Evolutionary conservation across 306 rosid genomes (phyloP).

Genomic region (Vicia sativa): DNA sequence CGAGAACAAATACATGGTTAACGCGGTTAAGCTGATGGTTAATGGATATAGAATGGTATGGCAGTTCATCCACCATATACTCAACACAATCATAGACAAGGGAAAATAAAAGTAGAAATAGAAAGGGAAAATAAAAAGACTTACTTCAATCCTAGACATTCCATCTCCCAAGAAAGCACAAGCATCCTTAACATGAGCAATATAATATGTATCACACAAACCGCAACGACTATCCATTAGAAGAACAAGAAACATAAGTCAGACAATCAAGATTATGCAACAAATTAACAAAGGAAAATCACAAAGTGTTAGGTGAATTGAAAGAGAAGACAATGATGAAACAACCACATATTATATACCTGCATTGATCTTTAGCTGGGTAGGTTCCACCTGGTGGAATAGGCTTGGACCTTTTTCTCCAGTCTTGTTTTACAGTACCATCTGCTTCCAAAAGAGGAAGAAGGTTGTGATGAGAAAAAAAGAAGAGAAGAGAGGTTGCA

Average conservation of each 20-base stretch:
- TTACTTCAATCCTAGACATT: constrained; percentile 91
- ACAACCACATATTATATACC: constrained; percentile 42
- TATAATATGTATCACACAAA: constrained; percentile 91
- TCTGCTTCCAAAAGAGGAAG: constrained; percentile 39
- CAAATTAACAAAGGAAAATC: background rate
- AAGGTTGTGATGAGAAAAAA: background rate
- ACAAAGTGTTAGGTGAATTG: background rate
- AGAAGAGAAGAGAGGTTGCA: background rate
- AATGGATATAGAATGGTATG: no score
- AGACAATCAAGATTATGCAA: background rate
- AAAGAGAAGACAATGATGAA: constrained; percentile 9
- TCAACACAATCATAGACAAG: no score
- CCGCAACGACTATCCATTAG: constrained; percentile 73
- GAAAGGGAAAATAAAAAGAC: constrained; percentile 25
- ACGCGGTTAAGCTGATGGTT: no score
- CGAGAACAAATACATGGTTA: no score
- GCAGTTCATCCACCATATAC: no score
- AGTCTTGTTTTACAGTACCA: constrained; percentile 67
- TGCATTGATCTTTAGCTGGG: constrained; percentile 97
- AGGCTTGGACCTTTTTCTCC: constrained; percentile 87
- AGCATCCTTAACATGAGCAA: constrained; percentile 96
- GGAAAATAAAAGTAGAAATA: no score
- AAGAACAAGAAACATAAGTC: background rate
- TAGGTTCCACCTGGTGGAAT: constrained; percentile 91
- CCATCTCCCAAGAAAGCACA: constrained; percentile 99